Evolutionary conservation across 1,139 yeast genomes (phyloP).

Genomic region (Suhomyces coccinellae): DNA sequence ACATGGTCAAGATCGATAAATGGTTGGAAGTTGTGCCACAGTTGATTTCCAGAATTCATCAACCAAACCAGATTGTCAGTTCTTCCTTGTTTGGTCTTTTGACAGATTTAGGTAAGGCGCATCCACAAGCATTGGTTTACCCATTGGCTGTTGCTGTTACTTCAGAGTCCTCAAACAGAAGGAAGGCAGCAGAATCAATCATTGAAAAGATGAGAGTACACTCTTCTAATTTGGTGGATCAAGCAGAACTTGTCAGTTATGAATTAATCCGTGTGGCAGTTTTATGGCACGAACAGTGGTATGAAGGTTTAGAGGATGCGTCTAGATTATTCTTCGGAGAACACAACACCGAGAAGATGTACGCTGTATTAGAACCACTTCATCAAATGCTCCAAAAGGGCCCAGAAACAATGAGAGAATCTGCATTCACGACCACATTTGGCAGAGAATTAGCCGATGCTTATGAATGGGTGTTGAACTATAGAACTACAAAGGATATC

Average conservation of each 20-base stretch:
- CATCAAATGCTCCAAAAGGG: conserved; percentile 82
- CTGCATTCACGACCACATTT: conserved; percentile 89
- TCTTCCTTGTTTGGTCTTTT: conserved; percentile 75
- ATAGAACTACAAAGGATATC: conserved; percentile 78
- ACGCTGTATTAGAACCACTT: conserved; percentile 83
- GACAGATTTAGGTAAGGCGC: conserved; percentile 88
- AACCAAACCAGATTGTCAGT: conserved; percentile 85
- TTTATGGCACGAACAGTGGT: conserved; percentile 98
- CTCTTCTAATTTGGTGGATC: conserved; percentile 81
- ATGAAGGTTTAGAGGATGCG: conserved; percentile 96
- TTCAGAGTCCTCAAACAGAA: conserved; percentile 86
- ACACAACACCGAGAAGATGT: conserved; percentile 92
- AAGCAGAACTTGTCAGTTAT: conserved; percentile 90
- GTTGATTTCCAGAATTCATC: conserved; percentile 93
- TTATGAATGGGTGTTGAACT: conserved; percentile 87
- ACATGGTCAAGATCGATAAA: conserved; percentile 83
- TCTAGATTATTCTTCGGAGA: conserved; percentile 92
- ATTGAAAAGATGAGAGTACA: conserved; percentile 91
- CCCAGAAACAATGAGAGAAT: conserved; percentile 90
- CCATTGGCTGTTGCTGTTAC: conserved; percentile 96
- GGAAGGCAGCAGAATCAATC: conserved; percentile 87
- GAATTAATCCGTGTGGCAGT: conserved; percentile 95
- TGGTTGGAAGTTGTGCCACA: conserved; percentile 98
- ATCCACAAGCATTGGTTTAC: conserved; percentile 94
- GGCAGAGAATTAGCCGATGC: conserved; percentile 94